A percentile compares a stretch with the other conserved stretches of the same genome.
phyloP scores from a whole-genome alignment of 306 rosid genomes.

The Trifolium subterraneum region DNA sequence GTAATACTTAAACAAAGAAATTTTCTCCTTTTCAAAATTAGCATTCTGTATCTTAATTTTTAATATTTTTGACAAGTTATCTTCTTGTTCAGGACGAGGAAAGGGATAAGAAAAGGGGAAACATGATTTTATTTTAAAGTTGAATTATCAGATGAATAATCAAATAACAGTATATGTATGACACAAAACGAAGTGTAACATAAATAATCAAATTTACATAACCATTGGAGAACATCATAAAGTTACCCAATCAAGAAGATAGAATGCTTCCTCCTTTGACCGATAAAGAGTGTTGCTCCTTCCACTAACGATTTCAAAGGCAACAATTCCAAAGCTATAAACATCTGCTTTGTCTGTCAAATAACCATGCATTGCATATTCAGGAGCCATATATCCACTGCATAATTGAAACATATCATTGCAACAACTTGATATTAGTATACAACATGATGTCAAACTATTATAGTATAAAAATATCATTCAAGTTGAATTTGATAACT shows the following conservation, averaged over 20 bases:
- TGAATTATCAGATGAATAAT: neutral
- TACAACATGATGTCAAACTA: neutral
- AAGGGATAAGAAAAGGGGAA: neutral
- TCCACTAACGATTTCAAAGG: slow-evolving; percentile 62
- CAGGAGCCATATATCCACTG: slow-evolving; percentile 71
- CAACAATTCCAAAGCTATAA: slow-evolving; percentile 69
- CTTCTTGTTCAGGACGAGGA: too few species aligned
- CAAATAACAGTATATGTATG: neutral
- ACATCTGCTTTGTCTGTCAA: slow-evolving; percentile 71
- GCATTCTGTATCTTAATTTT: too few species aligned
- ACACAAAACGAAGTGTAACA: neutral
- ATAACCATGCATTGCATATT: slow-evolving; percentile 69
- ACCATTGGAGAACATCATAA: neutral
- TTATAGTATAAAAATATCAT: neutral
- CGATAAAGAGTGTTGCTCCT: slow-evolving; percentile 48
- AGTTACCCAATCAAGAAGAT: slow-evolving; percentile 57
- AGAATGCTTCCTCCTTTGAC: slow-evolving; percentile 44
- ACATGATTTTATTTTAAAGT: neutral
- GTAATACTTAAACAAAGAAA: neutral
- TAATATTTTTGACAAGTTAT: too few species aligned
- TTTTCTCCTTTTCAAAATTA: neutral
- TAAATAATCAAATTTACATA: neutral
- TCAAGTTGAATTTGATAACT: neutral
- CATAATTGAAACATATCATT: neutral
- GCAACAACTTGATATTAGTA: slow-evolving; percentile 24